These are phyloP conservation scores for Tulasnella sp. DNA, from an alignment of 768 basidiomycete species.

Conservation along the genomic window DNA sequence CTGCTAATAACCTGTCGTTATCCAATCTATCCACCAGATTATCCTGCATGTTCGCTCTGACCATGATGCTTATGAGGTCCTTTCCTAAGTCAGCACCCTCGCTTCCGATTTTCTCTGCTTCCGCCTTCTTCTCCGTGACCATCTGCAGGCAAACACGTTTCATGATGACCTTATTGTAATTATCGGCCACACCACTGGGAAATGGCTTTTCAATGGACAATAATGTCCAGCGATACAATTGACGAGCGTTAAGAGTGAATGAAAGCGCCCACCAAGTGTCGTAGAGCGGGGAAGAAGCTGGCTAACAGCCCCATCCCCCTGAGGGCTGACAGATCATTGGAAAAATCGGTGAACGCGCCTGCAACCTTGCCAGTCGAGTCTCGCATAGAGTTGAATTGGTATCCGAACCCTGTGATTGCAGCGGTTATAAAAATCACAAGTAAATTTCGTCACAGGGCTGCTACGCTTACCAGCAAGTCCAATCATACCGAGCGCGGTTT, in stretches of 20 bases:
- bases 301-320: not conserved
- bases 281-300: not conserved
- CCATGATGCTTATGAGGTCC: conserved; percentile 1
- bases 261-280: not conserved
- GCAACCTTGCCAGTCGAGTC: conserved; percentile 27
- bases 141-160: conserved; percentile 44
- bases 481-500: conserved; percentile 22
- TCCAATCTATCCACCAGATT: conserved; percentile 44
- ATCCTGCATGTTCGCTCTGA: conserved; percentile 53
- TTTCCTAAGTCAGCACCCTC: not conserved
- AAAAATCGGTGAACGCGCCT: conserved; percentile 25
- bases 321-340: conserved; percentile 3
- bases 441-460: not conserved
- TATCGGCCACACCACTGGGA: not conserved
- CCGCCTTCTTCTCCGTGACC: conserved; percentile 48
- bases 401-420: conserved; percentile 26
- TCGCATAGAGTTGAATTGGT: conserved; percentile 28
- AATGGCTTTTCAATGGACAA: not conserved
- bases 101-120: not conserved
- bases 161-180: conserved; percentile 25
- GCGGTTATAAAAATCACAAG: too few species aligned
- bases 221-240: conserved; percentile 24
- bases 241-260: not conserved
- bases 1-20: conserved; percentile 44
- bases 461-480: conserved; percentile 21